A percentile compares a stretch with the other conserved stretches of the same genome.
phyloP scores from a whole-genome alignment of 345 rosid genomes.

The Salix brachista region DNA sequence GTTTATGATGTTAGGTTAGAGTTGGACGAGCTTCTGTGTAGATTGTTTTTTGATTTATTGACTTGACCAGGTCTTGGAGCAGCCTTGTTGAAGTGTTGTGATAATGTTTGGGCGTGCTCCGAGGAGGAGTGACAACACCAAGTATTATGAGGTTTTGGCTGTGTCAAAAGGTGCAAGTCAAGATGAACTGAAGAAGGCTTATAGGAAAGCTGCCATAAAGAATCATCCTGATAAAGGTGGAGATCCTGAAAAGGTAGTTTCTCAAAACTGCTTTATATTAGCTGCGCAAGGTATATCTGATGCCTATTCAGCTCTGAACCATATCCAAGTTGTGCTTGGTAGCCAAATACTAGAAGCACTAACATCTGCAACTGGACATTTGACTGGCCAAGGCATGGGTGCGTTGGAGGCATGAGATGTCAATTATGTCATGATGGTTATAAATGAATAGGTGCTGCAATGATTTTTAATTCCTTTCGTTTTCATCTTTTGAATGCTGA shows the following conservation, averaged over 20 bases:
- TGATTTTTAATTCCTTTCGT: background rate
- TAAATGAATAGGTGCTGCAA: background rate
- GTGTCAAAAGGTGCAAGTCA: constrained; percentile 41
- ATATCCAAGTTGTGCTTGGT: background rate
- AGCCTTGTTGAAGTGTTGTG: constrained; percentile 16
- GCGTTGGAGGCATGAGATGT: background rate
- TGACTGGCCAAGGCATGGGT: background rate
- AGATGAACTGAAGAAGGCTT: constrained; percentile 63
- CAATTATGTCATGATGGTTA: background rate
- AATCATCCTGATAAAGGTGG: constrained; percentile 74
- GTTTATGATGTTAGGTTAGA: background rate
- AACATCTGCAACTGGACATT: background rate
- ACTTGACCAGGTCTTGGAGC: background rate
- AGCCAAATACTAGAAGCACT: background rate
- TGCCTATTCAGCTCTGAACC: background rate
- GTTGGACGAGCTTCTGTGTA: background rate
- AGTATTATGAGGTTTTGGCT: constrained; percentile 46
- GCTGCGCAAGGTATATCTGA: too few species aligned
- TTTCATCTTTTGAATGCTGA: background rate
- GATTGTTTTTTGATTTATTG: background rate
- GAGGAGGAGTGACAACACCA: constrained; percentile 32
- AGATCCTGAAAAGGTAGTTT: constrained; percentile 55
- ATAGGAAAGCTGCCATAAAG: constrained; percentile 52
- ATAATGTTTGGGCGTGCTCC: constrained; percentile 53
- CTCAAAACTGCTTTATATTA: background rate